Base-by-base conservation (phyloP, 2,329 filamentous ascomycete species). In the Rugonectria rugulosa region DNA sequence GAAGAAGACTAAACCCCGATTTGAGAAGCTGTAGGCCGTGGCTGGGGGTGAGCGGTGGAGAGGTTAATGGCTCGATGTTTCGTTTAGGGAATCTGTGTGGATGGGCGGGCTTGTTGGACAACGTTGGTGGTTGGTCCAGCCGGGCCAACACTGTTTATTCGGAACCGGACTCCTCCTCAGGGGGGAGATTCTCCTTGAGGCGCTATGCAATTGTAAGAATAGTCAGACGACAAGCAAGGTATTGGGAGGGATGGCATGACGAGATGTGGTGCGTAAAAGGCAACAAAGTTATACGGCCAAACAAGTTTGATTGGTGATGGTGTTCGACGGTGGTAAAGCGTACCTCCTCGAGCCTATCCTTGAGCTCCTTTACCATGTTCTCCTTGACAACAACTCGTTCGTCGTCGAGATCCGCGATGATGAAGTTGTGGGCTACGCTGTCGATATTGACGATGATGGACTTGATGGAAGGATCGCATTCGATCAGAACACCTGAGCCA, bases 391-490 rank as follows among this genome's bases (percentile, higher is more conserved):
- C 79, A 1, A 92, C 79, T 54, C 88, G 87, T 70, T 89, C 84
- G 56, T 93, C 90, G 73, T 93, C 90, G 2, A 93, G 82, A 60
- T 92, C 89, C 66, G 92, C 89, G 59, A 92, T 89, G 68, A 94
- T 90, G 71, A 86, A 91, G 61, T 88, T 86, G 73, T 92, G 86
- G 63, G 82, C 81, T 53, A 84, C 79, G 66, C 79, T 83, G 73
- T 94, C 88, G 64, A 94, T 90, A 68, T 87, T 89, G 65, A 90
- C 80, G 68, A 94, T 88, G 78, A 93, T 92, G 60, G 90, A 89
- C 75, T 92, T 93, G 81, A 94, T 92, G 38, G 89, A 91, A n/a
- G 90, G 88, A 71, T 94, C 90, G 75, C 89, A 92, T 73, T 92
- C 86, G 73, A 94, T 86, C 61, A 94, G 82, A 23, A 91, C 87